Evolutionary conservation across 495 filamentous ascomycete genomes (phyloP).

Genomic region (Daldinia bambusicola): DNA sequence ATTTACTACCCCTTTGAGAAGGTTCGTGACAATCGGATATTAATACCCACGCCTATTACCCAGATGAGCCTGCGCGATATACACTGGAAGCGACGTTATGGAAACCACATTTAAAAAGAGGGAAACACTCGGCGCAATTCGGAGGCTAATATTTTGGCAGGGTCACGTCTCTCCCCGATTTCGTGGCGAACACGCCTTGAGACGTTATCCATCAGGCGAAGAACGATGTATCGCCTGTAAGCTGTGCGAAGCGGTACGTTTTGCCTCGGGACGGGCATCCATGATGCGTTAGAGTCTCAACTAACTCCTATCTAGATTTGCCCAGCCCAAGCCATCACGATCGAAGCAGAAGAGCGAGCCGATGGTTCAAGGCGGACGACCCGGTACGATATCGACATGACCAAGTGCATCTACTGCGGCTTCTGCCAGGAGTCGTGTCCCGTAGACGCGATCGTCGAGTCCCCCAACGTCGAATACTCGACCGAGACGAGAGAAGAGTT

Average conservation of each 20-base stretch:
- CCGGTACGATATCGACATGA: conserved; percentile 99
- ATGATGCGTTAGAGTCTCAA: not conserved
- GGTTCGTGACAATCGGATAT: conserved; percentile 50
- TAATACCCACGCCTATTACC: not conserved
- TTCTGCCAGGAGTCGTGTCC: conserved; percentile 99
- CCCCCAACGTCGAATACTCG: conserved; percentile 96
- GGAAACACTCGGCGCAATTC: not conserved
- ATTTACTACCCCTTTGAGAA: conserved; percentile 99
- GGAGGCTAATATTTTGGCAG: conserved; percentile 45
- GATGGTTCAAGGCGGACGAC: conserved; percentile 95
- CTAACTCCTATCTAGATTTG: conserved; percentile 68
- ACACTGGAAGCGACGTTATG: not conserved
- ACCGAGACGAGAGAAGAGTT: conserved; percentile 97
- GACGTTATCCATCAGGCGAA: conserved; percentile 95
- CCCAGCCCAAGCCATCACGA: conserved; percentile 96
- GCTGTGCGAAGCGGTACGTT: conserved; percentile 86
- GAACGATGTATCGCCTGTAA: conserved; percentile 99
- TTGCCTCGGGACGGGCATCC: not conserved
- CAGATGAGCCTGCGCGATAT: conserved; percentile 29
- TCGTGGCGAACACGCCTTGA: conserved; percentile 94
- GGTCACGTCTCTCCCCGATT: conserved; percentile 98
- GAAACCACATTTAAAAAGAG: not conserved
- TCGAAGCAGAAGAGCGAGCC: conserved; percentile 96
- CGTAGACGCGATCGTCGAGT: conserved; percentile 97
- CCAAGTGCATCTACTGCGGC: conserved; percentile 99